These are phyloP conservation scores for Dioszegia hungarica DNA, from an alignment of 768 basidiomycete genomes.

Conservation along the genomic window DNA sequence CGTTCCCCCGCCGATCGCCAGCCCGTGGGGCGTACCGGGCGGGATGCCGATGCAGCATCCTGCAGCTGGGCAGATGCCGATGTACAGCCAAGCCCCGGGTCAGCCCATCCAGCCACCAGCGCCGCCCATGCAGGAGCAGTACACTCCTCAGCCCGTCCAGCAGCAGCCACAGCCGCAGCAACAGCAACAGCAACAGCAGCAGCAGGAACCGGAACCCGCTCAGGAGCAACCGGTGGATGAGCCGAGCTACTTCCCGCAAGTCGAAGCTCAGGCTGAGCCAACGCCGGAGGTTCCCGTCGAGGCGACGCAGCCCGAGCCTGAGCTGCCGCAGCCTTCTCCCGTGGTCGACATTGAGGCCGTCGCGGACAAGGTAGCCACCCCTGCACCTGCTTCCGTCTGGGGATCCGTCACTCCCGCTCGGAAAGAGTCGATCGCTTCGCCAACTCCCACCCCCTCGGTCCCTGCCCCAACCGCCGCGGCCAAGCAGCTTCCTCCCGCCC, in stretches of 20 bases:
- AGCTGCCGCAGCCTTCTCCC: constrained; percentile 9
- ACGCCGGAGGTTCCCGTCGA: constrained; percentile 5
- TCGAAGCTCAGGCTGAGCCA: background rate
- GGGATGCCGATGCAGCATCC: constrained; percentile 1
- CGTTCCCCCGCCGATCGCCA: background rate
- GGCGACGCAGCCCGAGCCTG: no score
- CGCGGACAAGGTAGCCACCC: constrained; percentile 17
- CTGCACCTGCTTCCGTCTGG: constrained; percentile 38
- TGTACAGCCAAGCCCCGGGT: background rate
- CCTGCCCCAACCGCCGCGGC: constrained; percentile 55
- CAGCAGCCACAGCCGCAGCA: background rate
- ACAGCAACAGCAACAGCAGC: background rate
- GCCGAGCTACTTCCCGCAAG: constrained; percentile 2
- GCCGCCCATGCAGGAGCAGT: background rate
- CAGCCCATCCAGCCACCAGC: background rate
- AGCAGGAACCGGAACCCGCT: background rate
- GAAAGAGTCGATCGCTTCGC: constrained; percentile 27
- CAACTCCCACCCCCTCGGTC: constrained; percentile 26
- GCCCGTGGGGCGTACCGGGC: background rate
- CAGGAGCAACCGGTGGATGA: background rate
- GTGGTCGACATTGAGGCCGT: background rate
- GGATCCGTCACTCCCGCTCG: constrained; percentile 20
- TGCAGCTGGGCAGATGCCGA: background rate
- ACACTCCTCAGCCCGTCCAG: background rate
- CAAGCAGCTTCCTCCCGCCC: constrained; percentile 21